Conservation (phyloP, 768 basidiomycete species). For the Leccinum subgranulosum region DNA sequence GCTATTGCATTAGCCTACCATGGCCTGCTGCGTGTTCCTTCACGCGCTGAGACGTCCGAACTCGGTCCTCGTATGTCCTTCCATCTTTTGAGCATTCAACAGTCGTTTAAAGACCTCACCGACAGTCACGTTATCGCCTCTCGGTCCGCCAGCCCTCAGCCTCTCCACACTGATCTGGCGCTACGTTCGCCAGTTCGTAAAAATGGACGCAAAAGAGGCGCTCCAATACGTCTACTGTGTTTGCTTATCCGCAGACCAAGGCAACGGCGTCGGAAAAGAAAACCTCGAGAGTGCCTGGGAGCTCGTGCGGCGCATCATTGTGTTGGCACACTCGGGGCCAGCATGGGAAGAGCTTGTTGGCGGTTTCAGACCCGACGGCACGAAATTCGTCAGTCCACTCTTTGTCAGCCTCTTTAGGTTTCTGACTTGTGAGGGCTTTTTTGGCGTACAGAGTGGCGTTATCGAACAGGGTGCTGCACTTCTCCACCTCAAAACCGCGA, state of each 20-base stretch:
- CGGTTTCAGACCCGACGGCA: slow-evolving; percentile 86
- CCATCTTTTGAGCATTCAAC: not conserved
- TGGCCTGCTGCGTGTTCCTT: slow-evolving; percentile 82
- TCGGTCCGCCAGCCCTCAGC: slow-evolving; percentile 68
- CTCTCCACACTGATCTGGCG: slow-evolving; percentile 87
- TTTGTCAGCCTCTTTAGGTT: not conserved
- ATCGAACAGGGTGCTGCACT: slow-evolving; percentile 82
- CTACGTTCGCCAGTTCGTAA: slow-evolving; percentile 89
- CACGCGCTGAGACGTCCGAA: slow-evolving; percentile 78
- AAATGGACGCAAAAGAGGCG: slow-evolving; percentile 90
- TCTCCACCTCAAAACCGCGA: slow-evolving; percentile 62
- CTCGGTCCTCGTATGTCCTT: slow-evolving; percentile 68
- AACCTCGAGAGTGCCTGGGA: slow-evolving; percentile 84
- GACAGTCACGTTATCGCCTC: slow-evolving; percentile 68
- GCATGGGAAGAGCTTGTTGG: slow-evolving; percentile 94
- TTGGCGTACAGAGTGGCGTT: slow-evolving; percentile 61
- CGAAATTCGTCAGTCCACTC: slow-evolving; percentile 67
- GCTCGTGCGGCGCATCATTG: slow-evolving; percentile 72
- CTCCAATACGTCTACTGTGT: slow-evolving; percentile 93
- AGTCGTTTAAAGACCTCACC: not conserved
- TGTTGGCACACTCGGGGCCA: slow-evolving; percentile 71
- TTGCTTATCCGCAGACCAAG: slow-evolving; percentile 71
- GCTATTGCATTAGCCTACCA: slow-evolving; percentile 92
- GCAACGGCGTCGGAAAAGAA: slow-evolving; percentile 70
- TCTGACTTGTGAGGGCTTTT: not conserved